Conservation (phyloP, 306 rosid genomes). For the Quercus agrifolia region DNA sequence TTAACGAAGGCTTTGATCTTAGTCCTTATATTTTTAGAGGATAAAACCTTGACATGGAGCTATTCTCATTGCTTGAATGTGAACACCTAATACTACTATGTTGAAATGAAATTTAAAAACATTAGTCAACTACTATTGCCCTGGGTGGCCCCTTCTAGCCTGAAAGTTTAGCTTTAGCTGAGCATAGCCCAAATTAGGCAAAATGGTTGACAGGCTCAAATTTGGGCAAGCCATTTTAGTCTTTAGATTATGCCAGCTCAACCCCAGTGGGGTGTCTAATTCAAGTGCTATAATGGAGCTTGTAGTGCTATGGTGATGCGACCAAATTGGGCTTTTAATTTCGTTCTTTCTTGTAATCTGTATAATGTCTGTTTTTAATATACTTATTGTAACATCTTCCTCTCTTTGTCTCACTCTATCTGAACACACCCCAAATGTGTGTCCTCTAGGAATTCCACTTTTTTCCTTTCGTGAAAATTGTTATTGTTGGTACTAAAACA, state of each 20-base stretch:
- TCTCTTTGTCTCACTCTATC: neutral
- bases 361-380: too few relatives aligned
- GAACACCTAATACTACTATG: neutral
- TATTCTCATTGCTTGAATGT: neutral
- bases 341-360: too few relatives aligned
- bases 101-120: neutral
- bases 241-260: too few relatives aligned
- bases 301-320: too few relatives aligned
- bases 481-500: neutral
- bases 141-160: neutral
- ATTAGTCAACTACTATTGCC: neutral
- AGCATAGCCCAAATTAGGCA: neutral
- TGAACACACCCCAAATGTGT: neutral
- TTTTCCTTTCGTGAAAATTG: neutral
- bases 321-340: too few relatives aligned
- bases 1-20: neutral
- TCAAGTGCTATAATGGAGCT: too few relatives aligned
- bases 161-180: neutral
- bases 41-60: neutral
- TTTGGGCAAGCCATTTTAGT: neutral
- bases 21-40: neutral
- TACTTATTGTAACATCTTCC: neutral
- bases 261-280: too few relatives aligned
- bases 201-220: neutral
- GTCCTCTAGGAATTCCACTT: neutral